Percentiles rank a stretch among this genome's conserved stretches.
phyloP scores from a whole-genome alignment of 495 filamentous ascomycete species.

The Daldinia childiae region DNA sequence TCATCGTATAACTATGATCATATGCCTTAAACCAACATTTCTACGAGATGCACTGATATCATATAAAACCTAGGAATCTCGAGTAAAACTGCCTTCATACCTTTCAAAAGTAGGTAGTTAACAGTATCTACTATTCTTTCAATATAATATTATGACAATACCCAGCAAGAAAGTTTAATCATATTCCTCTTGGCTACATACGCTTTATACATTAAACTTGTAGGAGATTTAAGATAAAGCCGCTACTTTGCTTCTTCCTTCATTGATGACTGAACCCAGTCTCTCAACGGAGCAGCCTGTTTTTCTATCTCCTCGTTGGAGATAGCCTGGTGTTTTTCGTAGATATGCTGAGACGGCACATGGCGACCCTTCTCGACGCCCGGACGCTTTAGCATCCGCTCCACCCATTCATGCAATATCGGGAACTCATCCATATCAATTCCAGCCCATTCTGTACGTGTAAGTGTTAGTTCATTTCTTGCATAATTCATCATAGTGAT shows the following conservation, averaged over 20 bases:
- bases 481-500: background rate
- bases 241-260: conserved; percentile 58
- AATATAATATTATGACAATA: background rate
- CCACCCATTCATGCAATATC: conserved; percentile 69
- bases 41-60: background rate
- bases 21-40: too few species aligned
- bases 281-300: conserved; percentile 54
- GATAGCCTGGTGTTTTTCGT: conserved; percentile 58
- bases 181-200: too few species aligned
- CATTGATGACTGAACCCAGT: conserved; percentile 74
- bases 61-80: too few species aligned
- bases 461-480: background rate
- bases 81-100: background rate
- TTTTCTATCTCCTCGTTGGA: conserved; percentile 62
- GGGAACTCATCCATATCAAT: conserved; percentile 83
- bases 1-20: too few species aligned
- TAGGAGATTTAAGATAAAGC: background rate
- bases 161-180: background rate
- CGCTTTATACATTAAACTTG: too few species aligned
- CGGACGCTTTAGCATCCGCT: conserved; percentile 69
- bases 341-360: conserved; percentile 74
- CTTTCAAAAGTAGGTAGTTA: too few species aligned
- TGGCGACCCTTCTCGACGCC: conserved; percentile 81
- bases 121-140: too few species aligned
- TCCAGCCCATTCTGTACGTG: conserved; percentile 70